A percentile compares a stretch with the other conserved stretches of the same genome.
Evolutionary conservation across 2,329 filamentous ascomycete species (phyloP).

Genomic region (Fusarium sp.): DNA sequence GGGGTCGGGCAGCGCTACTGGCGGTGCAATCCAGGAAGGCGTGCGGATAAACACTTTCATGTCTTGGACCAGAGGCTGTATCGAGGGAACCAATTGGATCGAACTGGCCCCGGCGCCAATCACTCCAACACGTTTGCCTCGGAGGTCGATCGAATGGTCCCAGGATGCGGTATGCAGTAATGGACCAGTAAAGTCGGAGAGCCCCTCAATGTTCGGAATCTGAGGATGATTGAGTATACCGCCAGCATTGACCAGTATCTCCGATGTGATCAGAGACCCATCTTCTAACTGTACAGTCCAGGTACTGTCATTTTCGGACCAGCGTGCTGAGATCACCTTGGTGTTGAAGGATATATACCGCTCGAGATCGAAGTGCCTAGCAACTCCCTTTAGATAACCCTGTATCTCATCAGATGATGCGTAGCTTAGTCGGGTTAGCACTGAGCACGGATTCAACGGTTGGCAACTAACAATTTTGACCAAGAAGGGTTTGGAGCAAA

Average conservation of each 20-base stretch:
- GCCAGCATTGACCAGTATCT: constrained; percentile 61
- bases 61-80: constrained; percentile 55
- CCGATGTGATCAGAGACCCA: constrained; percentile 41
- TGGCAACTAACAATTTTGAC: constrained; percentile 58
- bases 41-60: constrained; percentile 63
- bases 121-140: constrained; percentile 54
- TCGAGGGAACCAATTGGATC: constrained; percentile 61
- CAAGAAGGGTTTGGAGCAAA: constrained; percentile 60
- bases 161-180: constrained; percentile 66
- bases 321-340: constrained; percentile 52
- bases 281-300: not conserved
- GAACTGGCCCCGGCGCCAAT: constrained; percentile 57
- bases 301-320: constrained; percentile 12
- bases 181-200: constrained; percentile 60
- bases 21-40: constrained; percentile 62
- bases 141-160: constrained; percentile 56
- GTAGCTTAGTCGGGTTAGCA: constrained; percentile 49
- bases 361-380: constrained; percentile 58
- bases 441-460: rapidly evolving
- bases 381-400: constrained; percentile 65
- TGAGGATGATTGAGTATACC: constrained; percentile 64
- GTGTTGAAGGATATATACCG: constrained; percentile 12
- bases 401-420: constrained; percentile 66
- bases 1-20: constrained; percentile 21
- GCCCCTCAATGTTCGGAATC: constrained; percentile 62